These are phyloP conservation scores for Bolboschoenus planiculmis DNA, from an alignment of 176 grass and related monocot genomes.

Conservation along the genomic window DNA sequence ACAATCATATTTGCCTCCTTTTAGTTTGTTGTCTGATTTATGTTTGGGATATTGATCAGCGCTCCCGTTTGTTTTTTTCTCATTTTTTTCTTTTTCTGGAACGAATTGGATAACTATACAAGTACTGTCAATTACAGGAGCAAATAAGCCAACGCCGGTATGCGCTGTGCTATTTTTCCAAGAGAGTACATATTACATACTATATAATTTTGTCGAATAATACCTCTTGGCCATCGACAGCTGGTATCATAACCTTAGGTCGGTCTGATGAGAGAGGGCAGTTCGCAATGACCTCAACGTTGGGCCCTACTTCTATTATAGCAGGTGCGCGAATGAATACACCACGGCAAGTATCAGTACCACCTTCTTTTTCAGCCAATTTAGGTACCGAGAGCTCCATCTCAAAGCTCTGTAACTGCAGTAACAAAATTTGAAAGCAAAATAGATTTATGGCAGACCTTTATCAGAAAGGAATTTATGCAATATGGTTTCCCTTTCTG, in stretches of 20 bases:
- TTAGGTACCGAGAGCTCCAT: constrained; percentile 71
- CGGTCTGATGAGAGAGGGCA: constrained; percentile 55
- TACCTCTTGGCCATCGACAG: constrained; percentile 49
- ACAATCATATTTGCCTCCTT: not conserved
- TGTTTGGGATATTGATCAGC: not conserved
- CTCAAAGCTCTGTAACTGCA: constrained; percentile 95
- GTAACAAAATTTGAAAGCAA: constrained; percentile 16
- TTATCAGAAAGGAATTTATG: not conserved
- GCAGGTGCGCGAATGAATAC: constrained; percentile 96
- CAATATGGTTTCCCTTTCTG: not conserved
- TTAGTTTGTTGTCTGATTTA: not conserved
- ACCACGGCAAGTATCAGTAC: constrained; percentile 49
- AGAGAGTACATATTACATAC: not conserved
- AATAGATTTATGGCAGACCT: not conserved
- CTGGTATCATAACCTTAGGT: constrained; percentile 36
- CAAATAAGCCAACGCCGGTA: not conserved
- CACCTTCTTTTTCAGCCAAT: constrained; percentile 78
- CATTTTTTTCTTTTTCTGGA: not conserved
- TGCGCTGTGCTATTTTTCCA: not conserved
- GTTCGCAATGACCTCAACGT: constrained; percentile 80
- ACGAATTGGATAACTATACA: not conserved
- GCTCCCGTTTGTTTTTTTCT: not conserved
- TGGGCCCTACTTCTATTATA: constrained; percentile 71
- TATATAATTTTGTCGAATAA: not conserved
- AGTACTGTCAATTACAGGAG: not conserved